Base-by-base conservation (phyloP, 2,329 filamentous ascomycete genomes). In the Phaeosphaeriaceae sp. region DNA sequence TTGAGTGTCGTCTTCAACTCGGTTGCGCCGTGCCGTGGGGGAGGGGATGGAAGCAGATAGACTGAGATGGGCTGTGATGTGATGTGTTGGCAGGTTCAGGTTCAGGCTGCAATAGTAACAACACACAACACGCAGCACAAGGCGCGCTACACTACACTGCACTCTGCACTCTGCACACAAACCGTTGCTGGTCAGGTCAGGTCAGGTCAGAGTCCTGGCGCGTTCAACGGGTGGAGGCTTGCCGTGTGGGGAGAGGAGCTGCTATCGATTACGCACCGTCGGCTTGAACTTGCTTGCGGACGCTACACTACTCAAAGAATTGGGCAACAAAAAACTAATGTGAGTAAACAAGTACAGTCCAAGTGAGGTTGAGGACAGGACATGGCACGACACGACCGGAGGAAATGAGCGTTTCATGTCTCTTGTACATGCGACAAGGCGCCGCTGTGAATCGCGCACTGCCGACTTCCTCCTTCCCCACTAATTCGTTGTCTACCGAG, bases 171-270 rank as follows among this genome's bases (percentile, higher is more conserved):
- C 23, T 26, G 6, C 23, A 26, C 11, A 26, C 21, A 49, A 40
- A 46, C 11, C 23, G 23, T 26, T 26, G 23, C 23, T 53, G 60
- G 49, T 53, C 52, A 53, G 33, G 50, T 48, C 15, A 32, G 43
- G 34, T 20, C 42, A 30, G 32, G 29, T 43, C 28, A 33, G 43
- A 46, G 48, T 53, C 44, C 54, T 50, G 56, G 56, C 57, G 62
- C 61, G 56, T 58, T 33, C 36, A 11, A 17, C 20, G 11, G 50
- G 48, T 43, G 44, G 42, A 52, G 50, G 52, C 62, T 63, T 63
- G 66, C 58, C 63, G 65, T 59, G 60, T 65, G 57, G 51, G 50
- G 56, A 59, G 46, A 50, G 51, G 56, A 56, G 61, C 51, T 57
- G 58, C 50, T 50, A 54, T 56, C 50, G 54, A 56, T 46, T 50